Evolutionary conservation across 2,329 filamentous ascomycete genomes (phyloP).

Genomic region (Nothophaeocryptopus gaeumannii): DNA sequence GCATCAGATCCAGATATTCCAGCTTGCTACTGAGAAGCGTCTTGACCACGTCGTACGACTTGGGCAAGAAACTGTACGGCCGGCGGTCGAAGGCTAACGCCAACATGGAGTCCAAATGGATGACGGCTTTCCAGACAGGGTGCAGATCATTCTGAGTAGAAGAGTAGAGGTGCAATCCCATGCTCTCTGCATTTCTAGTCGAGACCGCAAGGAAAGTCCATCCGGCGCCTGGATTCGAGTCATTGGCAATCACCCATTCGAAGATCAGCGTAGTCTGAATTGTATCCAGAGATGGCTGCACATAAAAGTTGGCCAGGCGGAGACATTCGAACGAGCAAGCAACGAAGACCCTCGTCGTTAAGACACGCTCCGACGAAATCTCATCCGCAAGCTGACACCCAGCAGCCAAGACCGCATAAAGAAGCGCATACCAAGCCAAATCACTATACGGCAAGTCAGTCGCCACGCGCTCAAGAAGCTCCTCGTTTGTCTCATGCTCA

Average conservation of each 20-base stretch:
- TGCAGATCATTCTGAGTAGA: neutral
- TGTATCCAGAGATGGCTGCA: slow-evolving; percentile 5
- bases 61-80: neutral
- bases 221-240: slow-evolving; percentile 10
- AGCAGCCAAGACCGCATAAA: slow-evolving; percentile 7
- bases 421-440: slow-evolving; percentile 5
- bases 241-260: slow-evolving; percentile 7
- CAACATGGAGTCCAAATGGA: neutral
- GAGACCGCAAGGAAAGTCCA: slow-evolving; percentile 3
- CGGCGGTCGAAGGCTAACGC: neutral
- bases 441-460: slow-evolving; percentile 4
- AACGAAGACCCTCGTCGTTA: slow-evolving; percentile 10
- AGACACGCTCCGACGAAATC: neutral
- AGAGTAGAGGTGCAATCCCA: neutral
- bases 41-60: neutral
- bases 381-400: slow-evolving; percentile 9
- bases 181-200: neutral
- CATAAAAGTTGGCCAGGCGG: slow-evolving; percentile 9
- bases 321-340: slow-evolving; percentile 11
- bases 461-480: neutral
- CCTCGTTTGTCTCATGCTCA: no score
- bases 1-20: neutral
- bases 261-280: slow-evolving; percentile 7
- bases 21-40: neutral
- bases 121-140: neutral